Percentiles rank a stretch among this genome's conserved stretches.
These are phyloP conservation scores for Talaromyces sp. DNA, from an alignment of 2,329 filamentous ascomycete species.

Conservation along the genomic window DNA sequence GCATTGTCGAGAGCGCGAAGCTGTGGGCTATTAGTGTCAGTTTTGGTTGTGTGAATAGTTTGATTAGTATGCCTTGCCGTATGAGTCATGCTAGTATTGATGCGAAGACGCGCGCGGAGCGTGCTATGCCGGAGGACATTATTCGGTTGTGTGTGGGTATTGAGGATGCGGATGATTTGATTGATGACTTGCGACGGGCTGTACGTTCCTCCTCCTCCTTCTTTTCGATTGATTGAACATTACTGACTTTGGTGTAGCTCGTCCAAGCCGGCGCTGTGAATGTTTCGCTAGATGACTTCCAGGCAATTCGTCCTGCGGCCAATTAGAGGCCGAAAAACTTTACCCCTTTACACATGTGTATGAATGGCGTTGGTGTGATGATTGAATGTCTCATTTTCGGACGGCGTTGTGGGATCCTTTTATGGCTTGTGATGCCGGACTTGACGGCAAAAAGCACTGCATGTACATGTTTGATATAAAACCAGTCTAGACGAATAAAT, in stretches of 20 bases:
- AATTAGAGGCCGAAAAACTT: not conserved
- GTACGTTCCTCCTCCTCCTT: slow-evolving; percentile 56
- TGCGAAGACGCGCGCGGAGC: slow-evolving; percentile 82
- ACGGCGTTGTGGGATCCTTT: not conserved
- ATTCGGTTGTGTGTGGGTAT: slow-evolving; percentile 95
- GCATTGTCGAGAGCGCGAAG: slow-evolving; percentile 88
- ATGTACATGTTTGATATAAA: slow-evolving; percentile 4
- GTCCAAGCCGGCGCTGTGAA: slow-evolving; percentile 92
- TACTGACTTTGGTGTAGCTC: slow-evolving; percentile 54
- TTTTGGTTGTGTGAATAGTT: slow-evolving; percentile 95
- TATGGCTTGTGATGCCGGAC: not conserved
- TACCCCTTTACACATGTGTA: slow-evolving; percentile 1
- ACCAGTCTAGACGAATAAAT: not conserved
- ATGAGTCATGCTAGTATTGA: slow-evolving; percentile 99
- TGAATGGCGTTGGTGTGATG: slow-evolving; percentile 6
- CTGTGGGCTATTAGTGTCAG: slow-evolving; percentile 95
- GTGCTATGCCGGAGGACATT: slow-evolving; percentile 93
- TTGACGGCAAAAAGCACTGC: slow-evolving; percentile 5
- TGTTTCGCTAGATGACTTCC: slow-evolving; percentile 78
- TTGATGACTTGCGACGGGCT: slow-evolving; percentile 87
- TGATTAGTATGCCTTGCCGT: slow-evolving; percentile 99
- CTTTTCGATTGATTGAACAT: not conserved
- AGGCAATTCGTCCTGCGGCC: slow-evolving; percentile 50
- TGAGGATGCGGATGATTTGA: slow-evolving; percentile 85
- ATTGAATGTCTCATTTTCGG: slow-evolving; percentile 1